Base-by-base conservation (phyloP, 805 yeast species). In the Cyberlindnera meyerae region DNA sequence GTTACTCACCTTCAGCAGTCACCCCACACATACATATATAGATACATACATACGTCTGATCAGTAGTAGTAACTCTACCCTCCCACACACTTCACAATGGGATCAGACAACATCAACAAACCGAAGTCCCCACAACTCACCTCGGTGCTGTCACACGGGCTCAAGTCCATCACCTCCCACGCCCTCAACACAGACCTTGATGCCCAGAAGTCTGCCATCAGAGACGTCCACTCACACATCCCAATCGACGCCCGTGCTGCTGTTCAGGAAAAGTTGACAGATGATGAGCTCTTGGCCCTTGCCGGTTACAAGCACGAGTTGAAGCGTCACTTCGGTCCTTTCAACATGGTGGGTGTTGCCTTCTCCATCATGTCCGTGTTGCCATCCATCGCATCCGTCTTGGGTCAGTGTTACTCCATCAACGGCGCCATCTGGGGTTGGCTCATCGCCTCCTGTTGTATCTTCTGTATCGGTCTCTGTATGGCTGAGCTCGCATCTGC, bases 291-390 rank as follows among this genome's bases (percentile, higher is more conserved):
- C 34, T 42, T 59, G 29, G 61, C 61, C 18, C 75, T 76, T 45
- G 74, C 81, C 38, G 90, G 90, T 11, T 82, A 82, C 60, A 78
- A 78, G 55, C 82, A 79, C 49, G 89, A 82, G 51, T 62, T 82
- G 39, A 68, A 66, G 33, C 71, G 90, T 57, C 70, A 70, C 20
- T 82, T 77, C 52, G 69, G 79, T 7, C 45, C 47, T n/a, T 40
- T 45, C 24, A 75, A 79, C 53, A 77, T 79, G 33, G 79, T 82
- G 48, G 86, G 86, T 40, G 75, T 81, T 38, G 83, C 87, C 1
- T 80, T 77, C 55, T 69, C 77, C 24, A 77, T 80, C 48, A 79
- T 80, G 85, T 79, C 84, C 12, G 58, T 80, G 28, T 60, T 80
- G 24, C 61, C 61, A 8, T 71, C 79, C n/a, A 73, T 78, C 36